Evolutionary conservation across 2,329 filamentous ascomycete genomes (phyloP), one percentile per base, ranked within the genome.

Genomic region (Cucurbitaria berberidis): DNA sequence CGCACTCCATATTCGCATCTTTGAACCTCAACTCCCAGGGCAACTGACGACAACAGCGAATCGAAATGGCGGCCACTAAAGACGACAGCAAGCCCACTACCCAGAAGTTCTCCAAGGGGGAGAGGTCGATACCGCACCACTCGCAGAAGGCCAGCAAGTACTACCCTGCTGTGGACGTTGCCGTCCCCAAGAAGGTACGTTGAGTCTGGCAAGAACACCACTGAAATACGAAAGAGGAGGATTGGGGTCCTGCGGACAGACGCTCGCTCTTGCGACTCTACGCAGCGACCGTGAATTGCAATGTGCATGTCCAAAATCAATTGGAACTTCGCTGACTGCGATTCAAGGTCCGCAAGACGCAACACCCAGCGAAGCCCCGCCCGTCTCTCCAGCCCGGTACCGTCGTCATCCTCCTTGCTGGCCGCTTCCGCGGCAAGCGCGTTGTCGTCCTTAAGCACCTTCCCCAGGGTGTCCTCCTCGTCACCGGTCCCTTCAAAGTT

Each of bases 401-500:
- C 79, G 86, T 99, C 79, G 90, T 99, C 78, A 99, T 99, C 83
- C 91, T 99, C 80, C 92, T 99, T 79, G 95, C 95, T 80, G 95
- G 95, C 77, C 95, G 95, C 78, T 99, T 98, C 91, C 93, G 95
- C 76, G 95, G 95, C 86, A 99, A 99, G 92, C 95, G 95, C 80
- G 95, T 99, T 76, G 86, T 99, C 77, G 92, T 98, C 83, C 90
- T 99, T 80, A 98, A 98, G 89, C 87, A 89, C 82, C 93, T 99
- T 77, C 86, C 91, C 78, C 91, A 97, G 85, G 95, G 95, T 84
- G 91, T 97, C 69, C 92, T 99, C 80, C 91, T 99, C 80, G 92
- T 99, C 76, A 99, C 95, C 78, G 95, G 95, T 75, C 95, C 95
- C 79, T 99, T 98, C 90, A 99, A 98, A 89, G 89, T 99, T 84